Evolutionary conservation across 768 basidiomycete genomes (phyloP), one percentile per base, ranked within the genome.

Genomic region (Podaxis pistillaris): DNA sequence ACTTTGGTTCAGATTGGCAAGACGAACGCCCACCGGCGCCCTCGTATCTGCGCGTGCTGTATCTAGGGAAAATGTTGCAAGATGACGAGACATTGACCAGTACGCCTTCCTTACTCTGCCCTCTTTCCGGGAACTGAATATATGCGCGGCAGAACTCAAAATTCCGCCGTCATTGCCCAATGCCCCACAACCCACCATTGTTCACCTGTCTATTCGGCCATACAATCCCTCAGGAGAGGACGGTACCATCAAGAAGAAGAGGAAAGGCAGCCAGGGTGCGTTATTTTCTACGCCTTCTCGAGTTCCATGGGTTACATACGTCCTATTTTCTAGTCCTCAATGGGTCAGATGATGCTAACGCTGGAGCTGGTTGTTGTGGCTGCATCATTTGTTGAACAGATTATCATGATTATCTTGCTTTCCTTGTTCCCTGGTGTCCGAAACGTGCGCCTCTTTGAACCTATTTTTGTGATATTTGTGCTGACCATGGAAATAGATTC

Each of bases 51-150:
- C 83, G 91, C 19, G 82, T 93, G 40, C 77, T 93, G 1, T 87
- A 93, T 71, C 76, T 92, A 4, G 91, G 91, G 40, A 87, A 86
- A 73, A 87, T 93, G 70, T 73, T 92, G n/a, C 90, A 91, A 69
- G 91, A 93, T 68, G 91, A 93, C 33, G 91, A 93, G 59, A 89
- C 88, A 1, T 78, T 93, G 15, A 72, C 79, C 17, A 83, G 90
- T 91, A 66, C 68, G 87, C 73, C 47, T 30, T 58, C 58, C 33
- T 67, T 63, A 36, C 41, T 54, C 51, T 55, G 54, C 56, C 24
- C 24, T 37, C 56, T 50, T 40, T 60, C 44, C 41, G 1, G 30
- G 19, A n/a, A 37, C 26, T 59, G 19, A 40, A 19, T 49, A 47
- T 51, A 24, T 60, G 54, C 59, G 49, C 56, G 47, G 33, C 57